phyloP scores from a whole-genome alignment of 441 rosid genomes.

The Adansonia gregorii region DNA sequence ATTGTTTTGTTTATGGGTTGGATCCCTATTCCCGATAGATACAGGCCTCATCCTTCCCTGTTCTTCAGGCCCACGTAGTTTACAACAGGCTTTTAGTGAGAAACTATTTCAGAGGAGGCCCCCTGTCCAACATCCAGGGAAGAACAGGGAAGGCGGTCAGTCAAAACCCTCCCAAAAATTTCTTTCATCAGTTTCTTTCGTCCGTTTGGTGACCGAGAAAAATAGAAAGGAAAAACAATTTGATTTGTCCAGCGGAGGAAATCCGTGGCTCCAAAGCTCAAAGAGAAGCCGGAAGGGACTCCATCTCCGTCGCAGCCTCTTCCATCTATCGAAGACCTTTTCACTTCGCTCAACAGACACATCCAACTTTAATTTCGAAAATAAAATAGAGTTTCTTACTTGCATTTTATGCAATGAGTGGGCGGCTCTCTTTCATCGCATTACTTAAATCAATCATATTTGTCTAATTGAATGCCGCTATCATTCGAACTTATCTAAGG shows the following conservation, averaged over 20 bases:
- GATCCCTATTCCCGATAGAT: too few relatives aligned
- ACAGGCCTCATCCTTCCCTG: too few relatives aligned
- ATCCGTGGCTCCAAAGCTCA: conserved; percentile 76
- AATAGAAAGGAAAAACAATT: background rate
- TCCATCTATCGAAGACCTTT: conserved; percentile 83
- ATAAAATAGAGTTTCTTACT: too few relatives aligned
- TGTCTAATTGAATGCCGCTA: background rate
- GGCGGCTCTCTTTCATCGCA: background rate
- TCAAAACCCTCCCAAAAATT: conserved; percentile 16
- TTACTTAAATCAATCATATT: background rate
- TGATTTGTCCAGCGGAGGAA: conserved; percentile 2
- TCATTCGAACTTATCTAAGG: background rate
- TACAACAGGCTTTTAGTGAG: background rate
- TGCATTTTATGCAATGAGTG: background rate
- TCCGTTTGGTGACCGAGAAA: conserved; percentile 18
- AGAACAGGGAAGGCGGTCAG: background rate
- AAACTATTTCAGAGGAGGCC: background rate
- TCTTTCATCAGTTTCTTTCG: background rate
- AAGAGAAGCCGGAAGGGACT: conserved; percentile 55
- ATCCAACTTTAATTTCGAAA: conserved; percentile 43
- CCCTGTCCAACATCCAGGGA: background rate
- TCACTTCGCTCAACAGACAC: conserved; percentile 67
- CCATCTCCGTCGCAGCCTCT: conserved; percentile 60
- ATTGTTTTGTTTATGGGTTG: too few relatives aligned
- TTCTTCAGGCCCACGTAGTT: background rate